Conservation (phyloP, 1,139 yeast species). For the Schizosaccharomyces versatilis region DNA sequence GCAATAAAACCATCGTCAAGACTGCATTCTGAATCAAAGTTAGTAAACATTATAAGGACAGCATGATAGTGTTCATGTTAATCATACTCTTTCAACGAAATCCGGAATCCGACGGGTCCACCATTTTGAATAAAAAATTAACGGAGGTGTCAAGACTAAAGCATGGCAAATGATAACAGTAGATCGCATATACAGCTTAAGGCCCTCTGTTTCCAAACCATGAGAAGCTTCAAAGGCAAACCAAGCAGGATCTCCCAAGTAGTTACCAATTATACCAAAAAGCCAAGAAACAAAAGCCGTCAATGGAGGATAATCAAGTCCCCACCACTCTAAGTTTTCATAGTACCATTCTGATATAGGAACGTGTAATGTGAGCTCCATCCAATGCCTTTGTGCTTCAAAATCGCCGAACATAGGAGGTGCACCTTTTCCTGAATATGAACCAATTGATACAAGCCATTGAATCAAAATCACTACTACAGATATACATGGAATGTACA, state of each 20-base stretch:
- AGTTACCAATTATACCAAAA: conserved; percentile 38
- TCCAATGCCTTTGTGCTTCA: conserved; percentile 97
- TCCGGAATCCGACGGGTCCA: conserved; percentile 3
- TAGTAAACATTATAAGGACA: neutral
- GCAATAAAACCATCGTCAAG: conserved; percentile 15
- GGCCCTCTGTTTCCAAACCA: conserved; percentile 43
- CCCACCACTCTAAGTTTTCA: conserved; percentile 84
- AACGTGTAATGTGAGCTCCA: conserved; percentile 63
- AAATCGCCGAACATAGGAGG: conserved; percentile 85
- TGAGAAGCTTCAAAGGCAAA: conserved; percentile 50
- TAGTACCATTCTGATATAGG: conserved; percentile 69
- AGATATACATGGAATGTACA: conserved; percentile 28
- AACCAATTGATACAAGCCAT: conserved; percentile 72
- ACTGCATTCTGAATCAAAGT: neutral
- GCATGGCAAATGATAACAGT: conserved; percentile 60
- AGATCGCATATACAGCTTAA: conserved; percentile 67
- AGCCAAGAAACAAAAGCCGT: conserved; percentile 84
- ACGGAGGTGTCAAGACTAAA: conserved; percentile 56
- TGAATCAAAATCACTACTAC: conserved; percentile 55
- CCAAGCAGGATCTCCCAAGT: conserved; percentile 44
- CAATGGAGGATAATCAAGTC: conserved; percentile 88
- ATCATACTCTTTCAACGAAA: neutral
- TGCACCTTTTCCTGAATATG: conserved; percentile 46
- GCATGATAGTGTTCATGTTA: neutral
- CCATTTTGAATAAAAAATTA: conserved; percentile 32